These are phyloP conservation scores for Beverwykella pulmonaria DNA, from an alignment of 495 filamentous ascomycete species.

Conservation along the genomic window DNA sequence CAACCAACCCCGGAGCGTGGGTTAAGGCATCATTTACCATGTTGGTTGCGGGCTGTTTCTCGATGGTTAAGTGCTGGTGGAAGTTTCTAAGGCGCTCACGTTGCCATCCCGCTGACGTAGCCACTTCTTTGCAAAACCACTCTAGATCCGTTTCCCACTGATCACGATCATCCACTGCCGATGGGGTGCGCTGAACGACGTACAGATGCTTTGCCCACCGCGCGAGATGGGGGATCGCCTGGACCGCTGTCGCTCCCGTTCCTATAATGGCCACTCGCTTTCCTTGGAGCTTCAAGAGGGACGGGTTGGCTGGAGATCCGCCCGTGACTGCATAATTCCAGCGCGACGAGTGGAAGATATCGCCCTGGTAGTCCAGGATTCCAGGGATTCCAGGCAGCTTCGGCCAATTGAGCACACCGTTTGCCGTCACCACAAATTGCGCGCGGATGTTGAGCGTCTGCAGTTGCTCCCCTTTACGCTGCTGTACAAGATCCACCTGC, in stretches of 20 bases:
- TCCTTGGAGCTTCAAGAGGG: slow-evolving; percentile 51
- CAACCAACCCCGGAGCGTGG: slow-evolving; percentile 14
- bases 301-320: slow-evolving; percentile 50
- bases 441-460: slow-evolving; percentile 41
- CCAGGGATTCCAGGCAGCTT: slow-evolving; percentile 52
- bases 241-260: slow-evolving; percentile 60
- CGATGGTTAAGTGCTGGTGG: slow-evolving; percentile 36
- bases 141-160: slow-evolving; percentile 54
- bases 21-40: slow-evolving; percentile 41
- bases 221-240: slow-evolving; percentile 55
- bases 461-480: slow-evolving; percentile 34
- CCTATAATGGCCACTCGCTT: slow-evolving; percentile 59
- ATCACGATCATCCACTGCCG: slow-evolving; percentile 53
- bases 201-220: slow-evolving; percentile 56
- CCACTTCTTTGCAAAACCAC: slow-evolving; percentile 46
- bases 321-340: slow-evolving; percentile 61
- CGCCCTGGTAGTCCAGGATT: slow-evolving; percentile 52
- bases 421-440: slow-evolving; percentile 46
- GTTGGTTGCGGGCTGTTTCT: slow-evolving; percentile 47
- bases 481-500: slow-evolving; percentile 45
- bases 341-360: slow-evolving; percentile 56
- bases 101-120: slow-evolving; percentile 44
- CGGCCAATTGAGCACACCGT: slow-evolving; percentile 50
- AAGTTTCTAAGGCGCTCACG: slow-evolving; percentile 38
- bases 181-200: slow-evolving; percentile 61